Percentiles rank a stretch among this genome's conserved stretches.
Evolutionary conservation across 257 asterid genomes (phyloP).

Genomic region (Scutellaria minor): DNA sequence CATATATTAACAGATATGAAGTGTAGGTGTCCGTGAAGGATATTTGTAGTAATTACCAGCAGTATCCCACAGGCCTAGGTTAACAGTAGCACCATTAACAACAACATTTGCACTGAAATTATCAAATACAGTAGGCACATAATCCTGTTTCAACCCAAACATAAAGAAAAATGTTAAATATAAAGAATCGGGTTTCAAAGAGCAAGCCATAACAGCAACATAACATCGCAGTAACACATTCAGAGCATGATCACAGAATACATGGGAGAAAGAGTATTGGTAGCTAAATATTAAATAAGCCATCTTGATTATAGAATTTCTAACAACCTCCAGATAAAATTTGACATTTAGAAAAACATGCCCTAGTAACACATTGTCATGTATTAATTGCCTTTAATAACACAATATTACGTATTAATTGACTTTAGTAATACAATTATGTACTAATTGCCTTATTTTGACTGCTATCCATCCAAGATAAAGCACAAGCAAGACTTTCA

Average conservation of each 20-base stretch:
- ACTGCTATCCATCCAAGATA: conserved; percentile 10
- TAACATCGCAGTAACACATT: conserved; percentile 17
- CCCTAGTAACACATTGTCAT: neutral
- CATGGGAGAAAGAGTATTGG: neutral
- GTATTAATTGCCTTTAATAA: too few relatives aligned
- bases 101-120: conserved; percentile 82
- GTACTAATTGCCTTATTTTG: neutral
- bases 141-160: conserved; percentile 64
- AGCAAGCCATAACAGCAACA: neutral
- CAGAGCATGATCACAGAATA: conserved; percentile 22
- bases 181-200: conserved; percentile 22
- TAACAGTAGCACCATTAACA: conserved; percentile 71
- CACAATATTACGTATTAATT: too few relatives aligned
- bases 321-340: neutral
- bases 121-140: conserved; percentile 81
- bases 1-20: conserved; percentile 14
- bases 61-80: conserved; percentile 86
- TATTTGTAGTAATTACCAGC: conserved; percentile 54
- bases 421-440: too few relatives aligned
- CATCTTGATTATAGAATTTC: neutral
- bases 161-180: conserved; percentile 24
- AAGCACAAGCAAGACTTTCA: neutral
- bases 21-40: conserved; percentile 14
- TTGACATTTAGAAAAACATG: neutral
- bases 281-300: neutral